A percentile compares a stretch with the other conserved stretches of the same genome.
Conservation (phyloP, 1,139 yeast genomes). For the Geotrichum candidum region DNA sequence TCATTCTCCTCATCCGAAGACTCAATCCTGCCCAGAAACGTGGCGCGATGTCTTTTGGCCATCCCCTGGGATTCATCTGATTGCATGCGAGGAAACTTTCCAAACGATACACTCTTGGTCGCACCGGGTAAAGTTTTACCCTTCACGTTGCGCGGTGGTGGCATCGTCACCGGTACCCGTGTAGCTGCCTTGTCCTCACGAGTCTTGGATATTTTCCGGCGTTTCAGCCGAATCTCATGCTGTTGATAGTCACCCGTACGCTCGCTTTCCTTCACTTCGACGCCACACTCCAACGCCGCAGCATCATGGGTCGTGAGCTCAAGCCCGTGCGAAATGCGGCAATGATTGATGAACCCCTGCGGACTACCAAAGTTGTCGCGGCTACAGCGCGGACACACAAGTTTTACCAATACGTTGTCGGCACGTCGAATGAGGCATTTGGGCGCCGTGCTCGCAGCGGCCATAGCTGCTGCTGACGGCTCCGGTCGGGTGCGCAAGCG, state of each 20-base stretch:
- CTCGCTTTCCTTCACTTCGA: constrained; percentile 42
- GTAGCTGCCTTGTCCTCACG: neutral
- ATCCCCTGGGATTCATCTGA: neutral
- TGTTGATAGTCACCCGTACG: constrained; percentile 32
- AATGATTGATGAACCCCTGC: constrained; percentile 74
- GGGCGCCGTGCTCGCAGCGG: constrained; percentile 16
- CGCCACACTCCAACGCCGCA: constrained; percentile 69
- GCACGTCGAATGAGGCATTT: constrained; percentile 62
- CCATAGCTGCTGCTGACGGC: neutral
- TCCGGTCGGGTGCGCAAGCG: constrained; percentile 9
- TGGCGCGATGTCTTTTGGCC: neutral
- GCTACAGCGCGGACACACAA: constrained; percentile 63
- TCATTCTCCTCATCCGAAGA: neutral
- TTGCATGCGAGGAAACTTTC: neutral
- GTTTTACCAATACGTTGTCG: constrained; percentile 62
- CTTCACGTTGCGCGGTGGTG: constrained; percentile 5
- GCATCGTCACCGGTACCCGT: constrained; percentile 1
- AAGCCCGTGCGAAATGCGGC: constrained; percentile 63
- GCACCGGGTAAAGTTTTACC: constrained; percentile 5
- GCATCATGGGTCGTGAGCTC: constrained; percentile 70
- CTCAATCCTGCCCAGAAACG: constrained; percentile 3
- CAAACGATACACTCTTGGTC: neutral
- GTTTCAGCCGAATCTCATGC: constrained; percentile 43
- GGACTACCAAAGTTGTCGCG: constrained; percentile 70
- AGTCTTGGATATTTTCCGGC: constrained; percentile 24